Conservation (phyloP, 768 basidiomycete species). For the Lactarius sp. region DNA sequence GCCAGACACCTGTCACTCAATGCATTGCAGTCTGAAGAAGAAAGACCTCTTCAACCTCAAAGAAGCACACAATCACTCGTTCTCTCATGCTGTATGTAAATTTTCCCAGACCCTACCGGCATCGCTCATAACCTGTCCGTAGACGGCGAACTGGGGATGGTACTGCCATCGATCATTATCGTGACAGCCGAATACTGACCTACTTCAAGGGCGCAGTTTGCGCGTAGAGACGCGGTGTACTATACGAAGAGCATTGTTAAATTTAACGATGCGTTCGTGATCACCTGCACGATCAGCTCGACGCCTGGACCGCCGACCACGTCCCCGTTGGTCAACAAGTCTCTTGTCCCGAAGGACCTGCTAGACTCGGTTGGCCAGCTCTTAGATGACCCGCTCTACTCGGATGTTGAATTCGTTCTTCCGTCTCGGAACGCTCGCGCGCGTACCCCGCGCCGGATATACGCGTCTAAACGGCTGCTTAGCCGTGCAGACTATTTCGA, state of each 20-base stretch:
- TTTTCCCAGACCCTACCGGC: too few species aligned
- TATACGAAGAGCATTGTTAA: conserved; percentile 50
- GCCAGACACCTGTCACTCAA: background rate
- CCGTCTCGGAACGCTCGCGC: conserved; percentile 43
- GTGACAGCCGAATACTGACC: conserved; percentile 4
- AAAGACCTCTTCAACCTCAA: conserved; percentile 55
- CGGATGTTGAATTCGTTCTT: conserved; percentile 78
- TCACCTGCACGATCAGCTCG: conserved; percentile 74
- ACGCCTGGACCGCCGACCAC: conserved; percentile 49
- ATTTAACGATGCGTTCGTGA: conserved; percentile 62
- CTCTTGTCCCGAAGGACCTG: conserved; percentile 60
- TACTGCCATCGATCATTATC: conserved; percentile 31
- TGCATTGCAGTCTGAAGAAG: conserved; percentile 39
- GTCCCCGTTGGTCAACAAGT: conserved; percentile 41
- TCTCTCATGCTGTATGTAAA: conserved; percentile 56
- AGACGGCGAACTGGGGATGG: conserved; percentile 91
- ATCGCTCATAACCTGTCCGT: background rate
- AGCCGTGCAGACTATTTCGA: conserved; percentile 74
- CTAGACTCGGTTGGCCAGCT: conserved; percentile 69
- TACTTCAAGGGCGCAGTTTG: conserved; percentile 64
- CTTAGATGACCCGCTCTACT: conserved; percentile 77
- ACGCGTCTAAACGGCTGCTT: conserved; percentile 64
- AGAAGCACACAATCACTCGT: conserved; percentile 79
- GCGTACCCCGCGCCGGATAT: conserved; percentile 45
- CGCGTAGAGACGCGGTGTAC: conserved; percentile 65